These are phyloP conservation scores for Melaleuca quinquenervia DNA, from an alignment of 345 rosid genomes.

Conservation along the genomic window DNA sequence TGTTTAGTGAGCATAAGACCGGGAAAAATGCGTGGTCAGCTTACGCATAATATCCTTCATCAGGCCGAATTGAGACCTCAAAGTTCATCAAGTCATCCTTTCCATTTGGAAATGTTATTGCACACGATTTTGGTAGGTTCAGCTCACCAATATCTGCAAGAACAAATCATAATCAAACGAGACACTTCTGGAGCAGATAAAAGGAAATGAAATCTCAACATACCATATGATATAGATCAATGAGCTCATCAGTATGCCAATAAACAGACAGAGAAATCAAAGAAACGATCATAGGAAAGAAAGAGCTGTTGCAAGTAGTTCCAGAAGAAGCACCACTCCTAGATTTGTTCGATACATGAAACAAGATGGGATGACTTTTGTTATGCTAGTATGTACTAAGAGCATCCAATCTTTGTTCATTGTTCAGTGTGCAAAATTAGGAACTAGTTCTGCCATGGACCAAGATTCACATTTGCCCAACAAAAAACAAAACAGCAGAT, in stretches of 20 bases:
- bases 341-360: neutral
- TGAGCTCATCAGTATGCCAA: neutral
- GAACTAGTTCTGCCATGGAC: neutral
- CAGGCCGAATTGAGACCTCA: slow-evolving; percentile 69
- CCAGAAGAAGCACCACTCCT: neutral
- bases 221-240: neutral
- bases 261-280: neutral
- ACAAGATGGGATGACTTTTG: neutral
- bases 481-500: neutral
- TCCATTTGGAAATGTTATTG: slow-evolving; percentile 65
- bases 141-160: slow-evolving; percentile 59
- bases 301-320: neutral
- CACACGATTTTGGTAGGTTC: slow-evolving; percentile 65
- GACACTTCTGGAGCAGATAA: neutral
- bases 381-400: neutral
- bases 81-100: slow-evolving; percentile 80
- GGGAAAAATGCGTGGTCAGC: slow-evolving; percentile 3
- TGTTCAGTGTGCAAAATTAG: neutral
- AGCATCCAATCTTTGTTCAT: neutral
- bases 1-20: neutral
- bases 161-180: neutral
- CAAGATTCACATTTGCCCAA: neutral
- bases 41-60: slow-evolving; percentile 81
- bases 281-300: neutral
- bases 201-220: neutral